Base-by-base conservation (phyloP, 768 basidiomycete genomes). In the Amanita jacksonii region DNA sequence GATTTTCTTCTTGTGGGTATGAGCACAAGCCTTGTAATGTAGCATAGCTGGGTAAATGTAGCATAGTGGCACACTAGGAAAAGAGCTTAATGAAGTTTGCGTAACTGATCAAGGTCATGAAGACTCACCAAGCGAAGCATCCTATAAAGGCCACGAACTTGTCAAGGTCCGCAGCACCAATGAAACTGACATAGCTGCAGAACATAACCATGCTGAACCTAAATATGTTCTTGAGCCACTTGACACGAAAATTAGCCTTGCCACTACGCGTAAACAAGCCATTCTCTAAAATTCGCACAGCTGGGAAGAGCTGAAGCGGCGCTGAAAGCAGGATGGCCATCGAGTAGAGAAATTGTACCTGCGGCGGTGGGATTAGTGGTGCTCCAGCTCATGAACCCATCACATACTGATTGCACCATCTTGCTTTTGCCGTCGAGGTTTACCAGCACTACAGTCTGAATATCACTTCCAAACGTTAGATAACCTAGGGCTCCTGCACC, bases 211-310 rank as follows among this genome's bases (percentile, higher is more conserved):
- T 64, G 22, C 67, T 66, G 52, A 85, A 90, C 39, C 82, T 74
- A 62, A 92, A 79, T n/a, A 77, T 63, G 55, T 98, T 99, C 79
- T 99, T 99, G 54, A 79, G 69, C 96, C 94, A 98, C 60, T 99
- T 98, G 58, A 98, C 85, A 45, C 76, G 72, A 25, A 66, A 51
- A 59, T 90, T 73, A 41, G 61, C 70, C 61, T 97, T 97, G 38
- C 96, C 96, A 53, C 86, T 90, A 38, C 75, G 75, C 35, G 79
- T 79, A 60, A 98, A 97, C 22, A 98, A 55, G 3, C 87, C 93
- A 57, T 97, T 94, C 71, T 99, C 96, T 65, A 97, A 77, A 56
- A 99, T 98, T 42, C 96, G 80, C 37, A 94, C 81, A 2, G 94
- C 96, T 0, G 96, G 96, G 88, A 98, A 97, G 45, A 97, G 81